Evolutionary conservation across 129 eudicot species (phyloP), one percentile per base, ranked within the genome.

Genomic region (Centella asiatica): DNA sequence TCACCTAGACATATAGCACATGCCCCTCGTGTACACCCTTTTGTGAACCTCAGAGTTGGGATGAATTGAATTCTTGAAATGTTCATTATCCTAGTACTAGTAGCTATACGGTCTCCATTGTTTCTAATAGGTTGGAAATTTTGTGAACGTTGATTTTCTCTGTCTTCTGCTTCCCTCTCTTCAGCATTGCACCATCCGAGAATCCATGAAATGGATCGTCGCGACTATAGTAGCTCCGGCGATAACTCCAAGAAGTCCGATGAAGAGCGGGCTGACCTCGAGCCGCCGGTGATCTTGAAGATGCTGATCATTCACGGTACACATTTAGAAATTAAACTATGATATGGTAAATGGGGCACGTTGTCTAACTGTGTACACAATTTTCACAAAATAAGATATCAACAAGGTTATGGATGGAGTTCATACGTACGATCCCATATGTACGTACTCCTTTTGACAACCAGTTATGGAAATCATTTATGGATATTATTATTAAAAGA

Each of bases 181-280:
- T 58, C 63, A 5, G 63, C 23, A 9, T 64, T 62, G n/a, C 77
- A 72, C 46, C 76, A 82, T 15, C 32, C 68, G 14, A 80, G 76
- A 5, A 58, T 44, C n/a, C 19, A 83, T 56, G 72, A 80, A 83
- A 54, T 86, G 95, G 31, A 83, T 33, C 26, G 75, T 66, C 0
- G 81, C 85, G 4, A 86, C 87, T 2, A 80, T 14, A 34, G 75
- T 25, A 0, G 72, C 72, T 27, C 95, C 90, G 1, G 77, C 77
- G 31, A 77, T 44, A 48, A 83, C 74, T n/a, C 95, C 95, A 13
- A 83, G 78, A 36, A 83, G 51, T 18, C 95, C 95, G 15, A 86
- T 64, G 12, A 80, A 39, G 9, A 86, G 70, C 0, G 90, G 87
- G 77, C 53, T 77, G 25, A 78, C 39, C 2, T 67, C 29, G 9